A percentile compares a stretch with the other conserved stretches of the same genome.
Evolutionary conservation across 164 flowering plant genomes (phyloP).

Genomic region (Taxillus chinensis): DNA sequence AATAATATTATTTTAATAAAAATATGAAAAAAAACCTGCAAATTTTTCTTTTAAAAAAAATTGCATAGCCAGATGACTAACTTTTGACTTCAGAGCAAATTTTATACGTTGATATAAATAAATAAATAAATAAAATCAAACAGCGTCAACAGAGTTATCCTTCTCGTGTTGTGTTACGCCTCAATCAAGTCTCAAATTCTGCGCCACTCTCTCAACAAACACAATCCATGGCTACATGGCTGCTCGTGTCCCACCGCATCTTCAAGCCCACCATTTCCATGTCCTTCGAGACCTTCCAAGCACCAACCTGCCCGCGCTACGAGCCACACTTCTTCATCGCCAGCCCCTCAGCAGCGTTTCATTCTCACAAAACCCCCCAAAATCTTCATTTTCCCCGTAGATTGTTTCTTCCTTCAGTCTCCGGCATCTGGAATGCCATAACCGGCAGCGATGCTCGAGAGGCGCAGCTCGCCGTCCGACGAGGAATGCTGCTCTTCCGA

Average conservation of each 20-base stretch:
- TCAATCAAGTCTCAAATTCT: too few species aligned
- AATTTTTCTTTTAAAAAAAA: too few species aligned
- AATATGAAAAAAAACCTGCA: too few species aligned
- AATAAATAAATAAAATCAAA: too few species aligned
- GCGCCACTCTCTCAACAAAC: too few species aligned
- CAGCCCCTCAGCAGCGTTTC: conserved; percentile 9
- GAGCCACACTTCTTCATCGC: conserved; percentile 12
- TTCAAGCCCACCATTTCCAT: conserved; percentile 8
- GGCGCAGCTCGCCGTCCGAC: conserved; percentile 48
- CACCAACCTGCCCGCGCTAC: conserved; percentile 9
- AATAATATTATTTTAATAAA: too few species aligned
- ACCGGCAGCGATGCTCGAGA: conserved; percentile 57
- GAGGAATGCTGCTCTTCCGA: conserved; percentile 79
- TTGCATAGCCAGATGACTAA: too few species aligned
- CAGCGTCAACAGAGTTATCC: too few species aligned
- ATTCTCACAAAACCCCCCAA: conserved; percentile 11
- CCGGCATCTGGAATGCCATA: conserved; percentile 75
- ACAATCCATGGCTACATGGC: conserved; percentile 8
- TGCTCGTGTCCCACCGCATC: background rate
- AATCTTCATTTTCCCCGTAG: conserved; percentile 29
- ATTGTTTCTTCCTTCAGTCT: conserved; percentile 51
- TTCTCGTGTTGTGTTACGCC: too few species aligned
- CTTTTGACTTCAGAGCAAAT: too few species aligned
- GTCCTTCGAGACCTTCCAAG: conserved; percentile 9
- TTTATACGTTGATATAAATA: too few species aligned